phyloP scores from a whole-genome alignment of 805 yeast species.

The Dipodascus albidus region DNA sequence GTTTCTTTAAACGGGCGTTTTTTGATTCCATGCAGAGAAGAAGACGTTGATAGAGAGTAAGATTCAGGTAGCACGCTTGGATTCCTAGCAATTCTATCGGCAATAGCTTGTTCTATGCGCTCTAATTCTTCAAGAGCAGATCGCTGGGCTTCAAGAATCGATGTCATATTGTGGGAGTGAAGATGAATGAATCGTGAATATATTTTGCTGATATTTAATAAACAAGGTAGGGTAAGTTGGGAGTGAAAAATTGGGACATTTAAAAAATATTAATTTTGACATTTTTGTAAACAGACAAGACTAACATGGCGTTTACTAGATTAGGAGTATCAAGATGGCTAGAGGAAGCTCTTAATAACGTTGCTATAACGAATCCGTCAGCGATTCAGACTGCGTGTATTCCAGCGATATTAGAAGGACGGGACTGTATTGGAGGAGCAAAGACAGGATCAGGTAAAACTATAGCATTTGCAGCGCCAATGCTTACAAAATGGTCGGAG shows the following conservation, averaged over 20 bases:
- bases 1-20: constrained; percentile 41
- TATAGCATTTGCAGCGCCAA: constrained; percentile 95
- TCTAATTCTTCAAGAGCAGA: constrained; percentile 44
- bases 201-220: not conserved
- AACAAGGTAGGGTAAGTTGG: not conserved
- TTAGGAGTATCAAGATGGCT: constrained; percentile 85
- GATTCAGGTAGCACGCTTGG: constrained; percentile 40
- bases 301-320: constrained; percentile 33
- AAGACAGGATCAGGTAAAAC: constrained; percentile 98
- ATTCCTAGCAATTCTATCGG: constrained; percentile 44
- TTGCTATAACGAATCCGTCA: constrained; percentile 78
- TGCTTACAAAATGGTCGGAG: constrained; percentile 86
- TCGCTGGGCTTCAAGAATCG: constrained; percentile 16
- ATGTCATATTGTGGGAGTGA: constrained; percentile 1
- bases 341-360: constrained; percentile 61
- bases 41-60: constrained; percentile 14
- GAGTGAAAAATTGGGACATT: not conserved
- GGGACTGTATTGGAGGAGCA: constrained; percentile 96
- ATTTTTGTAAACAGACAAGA: not conserved
- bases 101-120: constrained; percentile 52
- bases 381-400: constrained; percentile 81
- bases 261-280: not conserved
- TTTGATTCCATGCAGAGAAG: constrained; percentile 24
- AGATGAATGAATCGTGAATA: not conserved
- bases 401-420: constrained; percentile 71